Base-by-base conservation (phyloP, 257 asterid species). In the Nicotiana paniculata region DNA sequence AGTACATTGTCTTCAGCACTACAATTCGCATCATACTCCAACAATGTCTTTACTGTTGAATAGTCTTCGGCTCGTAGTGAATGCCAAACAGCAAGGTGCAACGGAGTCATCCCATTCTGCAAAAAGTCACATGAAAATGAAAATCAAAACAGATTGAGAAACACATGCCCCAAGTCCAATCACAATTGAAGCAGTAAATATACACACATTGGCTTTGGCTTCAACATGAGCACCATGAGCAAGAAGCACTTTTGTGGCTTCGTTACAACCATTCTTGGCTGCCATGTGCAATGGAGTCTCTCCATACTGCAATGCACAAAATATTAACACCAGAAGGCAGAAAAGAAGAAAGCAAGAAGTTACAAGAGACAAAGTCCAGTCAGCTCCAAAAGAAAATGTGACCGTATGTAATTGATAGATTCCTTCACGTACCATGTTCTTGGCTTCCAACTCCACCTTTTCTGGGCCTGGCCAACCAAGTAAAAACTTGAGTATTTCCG, bases 221-320 rank as follows among this genome's bases (percentile, higher is more conserved):
- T 93, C 99, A 48, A 91, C 77, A 85, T 85, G 74, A 63, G 98
- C 98, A 80, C 98, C 98, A 85, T 81, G 93, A 86, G 95, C 88
- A 67, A 96, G 97, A 88, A 96, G 98, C 86, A 90, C 54, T 86
- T 92, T 90, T 67, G 91, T 96, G 84, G 98, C 90, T 86, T 94
- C 98, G 82, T 91, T 93, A 80, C 98, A 93, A 77, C 99, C 99
- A 88, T 93, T 96, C 90, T 96, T 96, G 78, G 97, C 97, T 80
- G 99, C 98, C 99, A 96, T 96, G 85, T 96, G 99, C 89, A 96
- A 87, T 54, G 99, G 98, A 66, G 98, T 94, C 90, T 96, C 99
- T 69, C 99, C 99, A 79, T 96, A 94, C 99, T 96, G 81, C 83
- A 83, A 89, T 75, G 24, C 15, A 77, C 39, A 81, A 62, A 21